These are phyloP conservation scores for Elsinoe batatas DNA, from an alignment of 2,329 filamentous ascomycete genomes.

Conservation along the genomic window DNA sequence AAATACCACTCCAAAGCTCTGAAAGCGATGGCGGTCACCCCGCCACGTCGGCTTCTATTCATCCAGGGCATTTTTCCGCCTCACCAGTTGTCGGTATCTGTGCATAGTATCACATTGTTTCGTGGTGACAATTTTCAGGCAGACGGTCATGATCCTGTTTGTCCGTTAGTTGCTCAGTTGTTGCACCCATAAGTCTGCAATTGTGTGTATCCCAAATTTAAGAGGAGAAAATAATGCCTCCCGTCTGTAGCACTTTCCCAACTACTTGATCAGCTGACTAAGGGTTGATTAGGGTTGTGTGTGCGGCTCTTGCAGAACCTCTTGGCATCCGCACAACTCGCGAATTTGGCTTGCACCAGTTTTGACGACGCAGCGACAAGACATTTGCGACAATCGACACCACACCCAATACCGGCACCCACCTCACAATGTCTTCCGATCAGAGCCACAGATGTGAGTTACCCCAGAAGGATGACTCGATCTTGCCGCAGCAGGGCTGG, in stretches of 20 bases:
- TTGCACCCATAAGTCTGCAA: too few relatives aligned
- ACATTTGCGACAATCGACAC: background rate
- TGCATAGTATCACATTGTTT: background rate
- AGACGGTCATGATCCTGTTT: too few relatives aligned
- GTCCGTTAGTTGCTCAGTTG: too few relatives aligned
- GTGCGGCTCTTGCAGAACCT: too few relatives aligned
- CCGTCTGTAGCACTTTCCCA: too few relatives aligned
- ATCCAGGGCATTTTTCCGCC: background rate
- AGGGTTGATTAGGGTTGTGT: too few relatives aligned
- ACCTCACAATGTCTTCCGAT: conserved; percentile 11
- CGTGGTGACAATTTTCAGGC: too few relatives aligned
- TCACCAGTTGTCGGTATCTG: background rate
- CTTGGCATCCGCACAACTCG: too few relatives aligned
- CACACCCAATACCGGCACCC: background rate
- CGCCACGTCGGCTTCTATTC: conserved; percentile 1
- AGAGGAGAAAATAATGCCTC: too few relatives aligned
- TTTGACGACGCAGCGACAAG: too few relatives aligned
- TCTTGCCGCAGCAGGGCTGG: background rate
- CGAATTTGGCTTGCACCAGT: conserved; percentile 3
- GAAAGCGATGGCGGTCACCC: background rate
- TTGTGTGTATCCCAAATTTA: too few relatives aligned
- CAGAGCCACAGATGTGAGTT: conserved; percentile 12
- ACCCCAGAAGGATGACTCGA: background rate
- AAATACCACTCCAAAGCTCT: background rate
- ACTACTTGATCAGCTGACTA: too few relatives aligned